A percentile compares a stretch with the other conserved stretches of the same genome.
Evolutionary conservation across 306 rosid species (phyloP).

Genomic region (Rosa multiflora): DNA sequence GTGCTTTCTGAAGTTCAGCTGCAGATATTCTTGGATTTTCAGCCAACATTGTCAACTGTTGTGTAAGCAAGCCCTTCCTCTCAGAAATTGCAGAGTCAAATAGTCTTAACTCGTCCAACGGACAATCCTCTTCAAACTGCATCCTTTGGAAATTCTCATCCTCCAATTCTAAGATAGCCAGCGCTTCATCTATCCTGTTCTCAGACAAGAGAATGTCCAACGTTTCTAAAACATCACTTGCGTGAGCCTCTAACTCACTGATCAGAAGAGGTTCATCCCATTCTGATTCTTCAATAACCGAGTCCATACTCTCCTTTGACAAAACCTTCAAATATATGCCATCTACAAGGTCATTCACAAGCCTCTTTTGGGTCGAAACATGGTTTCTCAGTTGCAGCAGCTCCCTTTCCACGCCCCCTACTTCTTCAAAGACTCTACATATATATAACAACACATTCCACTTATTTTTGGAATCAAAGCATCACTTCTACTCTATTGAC

Average conservation of each 20-base stretch:
- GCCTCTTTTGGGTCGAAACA: conserved; percentile 49
- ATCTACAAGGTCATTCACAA: conserved; percentile 48
- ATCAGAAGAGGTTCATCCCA: conserved; percentile 22
- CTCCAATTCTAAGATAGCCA: conserved; percentile 46
- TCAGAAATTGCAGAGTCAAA: conserved; percentile 46
- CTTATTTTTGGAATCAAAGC: conserved; percentile 1
- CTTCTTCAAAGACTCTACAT: conserved; percentile 61
- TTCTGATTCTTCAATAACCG: conserved; percentile 27
- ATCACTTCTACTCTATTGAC: background rate
- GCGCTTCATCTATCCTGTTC: conserved; percentile 61
- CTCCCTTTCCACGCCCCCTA: conserved; percentile 50
- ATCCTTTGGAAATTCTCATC: conserved; percentile 46
- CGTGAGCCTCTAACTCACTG: conserved; percentile 43
- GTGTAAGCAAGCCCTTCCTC: conserved; percentile 42
- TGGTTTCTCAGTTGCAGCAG: conserved; percentile 55
- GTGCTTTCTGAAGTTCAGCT: conserved; percentile 48
- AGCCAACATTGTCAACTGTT: conserved; percentile 37
- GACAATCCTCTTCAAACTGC: conserved; percentile 35
- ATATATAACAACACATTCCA: conserved; percentile 11
- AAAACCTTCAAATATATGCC: conserved; percentile 45
- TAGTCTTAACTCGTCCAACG: conserved; percentile 27
- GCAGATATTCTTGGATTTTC: conserved; percentile 46
- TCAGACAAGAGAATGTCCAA: conserved; percentile 61
- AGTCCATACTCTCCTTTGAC: conserved; percentile 32
- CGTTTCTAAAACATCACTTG: conserved; percentile 46